A percentile compares a stretch with the other conserved stretches of the same genome.
phyloP scores from a whole-genome alignment of 2,329 filamentous ascomycete genomes.

The Pseudogymnoascus sp. region DNA sequence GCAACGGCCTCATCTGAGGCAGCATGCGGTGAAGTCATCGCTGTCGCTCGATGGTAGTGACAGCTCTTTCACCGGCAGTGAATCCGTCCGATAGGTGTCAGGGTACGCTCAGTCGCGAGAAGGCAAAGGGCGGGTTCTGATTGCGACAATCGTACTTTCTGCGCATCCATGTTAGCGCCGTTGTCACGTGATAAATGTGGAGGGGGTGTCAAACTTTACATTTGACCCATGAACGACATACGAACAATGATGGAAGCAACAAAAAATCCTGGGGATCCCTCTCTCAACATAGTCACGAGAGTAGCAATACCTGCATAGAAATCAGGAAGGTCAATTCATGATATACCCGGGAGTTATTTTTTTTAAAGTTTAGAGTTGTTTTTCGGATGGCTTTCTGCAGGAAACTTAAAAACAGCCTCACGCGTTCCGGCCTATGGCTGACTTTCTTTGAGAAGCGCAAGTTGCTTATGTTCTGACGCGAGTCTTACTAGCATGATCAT shows the following conservation, averaged over 20 bases:
- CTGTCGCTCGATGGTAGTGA: slow-evolving; percentile 24
- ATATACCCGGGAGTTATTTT: background rate
- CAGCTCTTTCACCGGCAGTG: slow-evolving; percentile 28
- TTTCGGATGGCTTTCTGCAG: background rate
- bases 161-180: background rate
- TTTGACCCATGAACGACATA: background rate
- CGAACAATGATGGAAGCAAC: background rate
- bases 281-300: background rate
- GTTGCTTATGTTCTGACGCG: background rate
- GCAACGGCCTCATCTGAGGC: slow-evolving; percentile 15
- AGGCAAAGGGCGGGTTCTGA: slow-evolving; percentile 8
- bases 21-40: slow-evolving; percentile 30
- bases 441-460: background rate
- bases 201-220: background rate
- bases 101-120: slow-evolving; percentile 3
- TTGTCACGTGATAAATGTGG: background rate
- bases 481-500: background rate
- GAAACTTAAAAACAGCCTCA: background rate
- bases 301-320: background rate
- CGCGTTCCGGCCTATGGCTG: background rate
- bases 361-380: background rate
- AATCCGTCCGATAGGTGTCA: slow-evolving; percentile 10
- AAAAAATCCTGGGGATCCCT: background rate
- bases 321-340: background rate
- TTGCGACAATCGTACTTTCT: slow-evolving; percentile 9